Base-by-base conservation (phyloP, 176 grass and related monocot genomes). In the Calamus simplicifolius region DNA sequence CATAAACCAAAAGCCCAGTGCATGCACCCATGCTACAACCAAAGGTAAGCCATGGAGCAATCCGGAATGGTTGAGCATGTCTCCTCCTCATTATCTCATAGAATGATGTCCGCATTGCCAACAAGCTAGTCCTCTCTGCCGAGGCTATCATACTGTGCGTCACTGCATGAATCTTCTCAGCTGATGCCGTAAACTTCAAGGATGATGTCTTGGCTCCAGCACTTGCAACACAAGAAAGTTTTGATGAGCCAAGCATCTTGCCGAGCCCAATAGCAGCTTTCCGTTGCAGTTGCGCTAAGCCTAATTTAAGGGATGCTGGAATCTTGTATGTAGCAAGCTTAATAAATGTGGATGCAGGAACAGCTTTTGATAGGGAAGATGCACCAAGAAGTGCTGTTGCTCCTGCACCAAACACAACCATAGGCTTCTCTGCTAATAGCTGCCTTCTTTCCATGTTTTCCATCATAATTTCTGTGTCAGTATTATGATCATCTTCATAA, bases 51-150 rank as follows among this genome's bases (percentile, higher is more conserved):
- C 88, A 88, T 63, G 87, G 84, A 63, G 79, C 66, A 63, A 82
- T 59, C 57, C 81, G 82, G 58, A 91, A 72, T 64, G 81, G 76
- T 18, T 66, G 81, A 3, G 57, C 66, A 25, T 58, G 50, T 29
- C 87, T 80, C 66, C 77, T 90, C 49, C 90, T 81, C 91, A 96
- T 96, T 81, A 96, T 96, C 80, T 96, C 91, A 3, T 96, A 82
- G 77, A 69, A 96, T 26, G 91, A 79, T 6, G 86, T 96, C 66
- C 91, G 77, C 86, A 91, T 97, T 16, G 83, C 83, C 72, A 91
- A 66, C 27, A 97, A 58, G 64, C 81, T 88, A 54, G 92, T 91
- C 55, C 80, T 83, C 51, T 96, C 49, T 19, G 62, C 78, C 49
- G 92, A 88, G 57, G 87, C 62, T 77, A 97, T 82, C 66, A 75